Conservation (phyloP, 345 rosid genomes). For the Sonneratia caseolaris region DNA sequence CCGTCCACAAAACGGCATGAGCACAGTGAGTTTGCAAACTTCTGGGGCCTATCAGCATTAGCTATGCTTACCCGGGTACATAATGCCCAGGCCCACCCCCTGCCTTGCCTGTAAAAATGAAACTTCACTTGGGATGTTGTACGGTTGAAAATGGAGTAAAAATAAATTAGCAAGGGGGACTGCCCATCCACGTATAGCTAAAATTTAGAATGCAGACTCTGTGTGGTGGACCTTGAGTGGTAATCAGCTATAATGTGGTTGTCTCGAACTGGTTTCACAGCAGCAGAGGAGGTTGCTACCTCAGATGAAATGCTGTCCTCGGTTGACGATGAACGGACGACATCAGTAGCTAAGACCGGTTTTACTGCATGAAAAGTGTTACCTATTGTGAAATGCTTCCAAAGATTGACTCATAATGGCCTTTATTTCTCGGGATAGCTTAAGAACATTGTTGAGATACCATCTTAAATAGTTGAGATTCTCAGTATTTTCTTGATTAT, state of each 20-base stretch:
- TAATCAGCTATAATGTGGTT: too few relatives aligned
- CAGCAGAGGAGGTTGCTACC: too few relatives aligned
- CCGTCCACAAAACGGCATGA: neutral
- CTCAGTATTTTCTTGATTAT: too few relatives aligned
- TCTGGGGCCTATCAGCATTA: neutral
- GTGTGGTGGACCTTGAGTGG: neutral
- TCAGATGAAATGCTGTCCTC: neutral
- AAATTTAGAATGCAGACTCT: neutral
- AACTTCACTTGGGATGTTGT: neutral
- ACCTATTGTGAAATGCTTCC: neutral
- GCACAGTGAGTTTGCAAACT: neutral
- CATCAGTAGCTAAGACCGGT: neutral
- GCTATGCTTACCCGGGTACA: neutral
- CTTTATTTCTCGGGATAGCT: neutral
- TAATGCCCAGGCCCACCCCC: neutral
- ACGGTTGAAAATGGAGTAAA: neutral
- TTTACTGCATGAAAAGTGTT: neutral
- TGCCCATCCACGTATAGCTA: neutral
- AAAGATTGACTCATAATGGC: neutral
- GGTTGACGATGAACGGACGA: neutral
- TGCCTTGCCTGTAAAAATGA: neutral
- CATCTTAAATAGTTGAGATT: too few relatives aligned
- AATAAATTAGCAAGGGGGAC: neutral
- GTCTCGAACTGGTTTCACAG: too few relatives aligned
- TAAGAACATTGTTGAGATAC: neutral